A percentile compares a stretch with the other conserved stretches of the same genome.
phyloP scores from a whole-genome alignment of 2,329 filamentous ascomycete genomes.

The Whalleya microplaca region DNA sequence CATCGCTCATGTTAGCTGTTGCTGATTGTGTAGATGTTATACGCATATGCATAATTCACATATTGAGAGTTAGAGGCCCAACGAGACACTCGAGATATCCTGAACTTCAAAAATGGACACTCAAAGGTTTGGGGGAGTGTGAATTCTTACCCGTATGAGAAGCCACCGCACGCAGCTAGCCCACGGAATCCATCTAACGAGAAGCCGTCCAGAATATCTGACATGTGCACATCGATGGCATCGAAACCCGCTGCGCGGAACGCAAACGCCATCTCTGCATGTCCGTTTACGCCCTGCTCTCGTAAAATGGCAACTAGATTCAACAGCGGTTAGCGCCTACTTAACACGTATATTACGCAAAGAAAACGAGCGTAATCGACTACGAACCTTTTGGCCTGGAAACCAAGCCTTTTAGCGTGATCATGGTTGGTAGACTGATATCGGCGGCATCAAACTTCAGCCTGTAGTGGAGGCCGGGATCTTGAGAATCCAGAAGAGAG shows the following conservation, averaged over 20 bases:
- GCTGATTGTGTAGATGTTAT: background rate
- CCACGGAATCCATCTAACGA: constrained; percentile 84
- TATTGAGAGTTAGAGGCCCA: too few relatives aligned
- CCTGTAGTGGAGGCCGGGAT: constrained; percentile 85
- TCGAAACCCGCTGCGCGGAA: constrained; percentile 92
- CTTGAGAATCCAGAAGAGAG: constrained; percentile 71
- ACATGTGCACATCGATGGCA: constrained; percentile 95
- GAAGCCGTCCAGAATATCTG: constrained; percentile 79
- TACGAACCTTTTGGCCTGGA: constrained; percentile 26
- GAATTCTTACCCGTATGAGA: constrained; percentile 79
- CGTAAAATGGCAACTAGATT: constrained; percentile 83
- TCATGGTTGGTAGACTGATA: constrained; percentile 70
- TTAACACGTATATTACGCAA: constrained; percentile 42
- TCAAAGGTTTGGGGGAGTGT: background rate
- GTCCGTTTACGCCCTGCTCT: constrained; percentile 93
- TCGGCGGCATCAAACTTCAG: constrained; percentile 81
- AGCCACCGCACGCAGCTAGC: constrained; percentile 92
- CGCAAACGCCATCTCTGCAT: constrained; percentile 97
- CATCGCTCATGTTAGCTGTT: background rate
- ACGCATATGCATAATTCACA: too few relatives aligned
- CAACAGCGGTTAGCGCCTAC: constrained; percentile 53
- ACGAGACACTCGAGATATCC: background rate
- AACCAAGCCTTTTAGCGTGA: constrained; percentile 55
- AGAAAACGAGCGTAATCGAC: constrained; percentile 44
- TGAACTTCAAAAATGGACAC: background rate